These are phyloP conservation scores for Penicillium sp. DNA, from an alignment of 2,329 filamentous ascomycete species.

Conservation along the genomic window DNA sequence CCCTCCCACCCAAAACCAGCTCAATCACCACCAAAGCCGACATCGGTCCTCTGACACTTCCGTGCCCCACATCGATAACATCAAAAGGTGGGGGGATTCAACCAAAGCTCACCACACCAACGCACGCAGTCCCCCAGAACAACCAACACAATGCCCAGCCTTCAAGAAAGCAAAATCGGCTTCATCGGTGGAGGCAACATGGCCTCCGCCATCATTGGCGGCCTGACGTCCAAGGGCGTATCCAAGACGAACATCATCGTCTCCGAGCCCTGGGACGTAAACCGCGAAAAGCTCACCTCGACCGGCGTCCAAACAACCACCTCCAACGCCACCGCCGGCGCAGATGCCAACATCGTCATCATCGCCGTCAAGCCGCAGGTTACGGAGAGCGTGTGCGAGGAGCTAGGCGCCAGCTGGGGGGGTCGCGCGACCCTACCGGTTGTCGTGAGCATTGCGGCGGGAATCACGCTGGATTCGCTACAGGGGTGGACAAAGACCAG, in stretches of 20 bases:
- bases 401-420: slow-evolving; percentile 28
- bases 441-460: slow-evolving; percentile 34
- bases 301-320: slow-evolving; percentile 31
- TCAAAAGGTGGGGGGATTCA: slow-evolving; percentile 10
- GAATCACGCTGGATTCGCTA: slow-evolving; percentile 31
- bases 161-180: slow-evolving; percentile 33
- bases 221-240: slow-evolving; percentile 29
- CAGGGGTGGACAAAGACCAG: slow-evolving; percentile 27
- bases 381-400: slow-evolving; percentile 31
- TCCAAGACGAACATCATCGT: slow-evolving; percentile 31
- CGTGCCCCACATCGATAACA: slow-evolving; percentile 11
- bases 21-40: background rate
- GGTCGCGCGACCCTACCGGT: slow-evolving; percentile 24
- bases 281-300: slow-evolving; percentile 32
- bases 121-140: background rate
- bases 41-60: slow-evolving; percentile 1
- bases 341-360: slow-evolving; percentile 29
- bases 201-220: slow-evolving; percentile 35
- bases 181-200: slow-evolving; percentile 38
- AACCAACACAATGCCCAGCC: slow-evolving; percentile 22
- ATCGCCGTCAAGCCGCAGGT: slow-evolving; percentile 37
- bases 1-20: background rate
- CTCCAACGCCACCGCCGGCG: slow-evolving; percentile 26
- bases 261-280: slow-evolving; percentile 36
- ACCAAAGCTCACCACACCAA: background rate